Evolutionary conservation across 768 basidiomycete species (phyloP), one percentile per base, ranked within the genome.

Genomic region (Pleurotus platypus): DNA sequence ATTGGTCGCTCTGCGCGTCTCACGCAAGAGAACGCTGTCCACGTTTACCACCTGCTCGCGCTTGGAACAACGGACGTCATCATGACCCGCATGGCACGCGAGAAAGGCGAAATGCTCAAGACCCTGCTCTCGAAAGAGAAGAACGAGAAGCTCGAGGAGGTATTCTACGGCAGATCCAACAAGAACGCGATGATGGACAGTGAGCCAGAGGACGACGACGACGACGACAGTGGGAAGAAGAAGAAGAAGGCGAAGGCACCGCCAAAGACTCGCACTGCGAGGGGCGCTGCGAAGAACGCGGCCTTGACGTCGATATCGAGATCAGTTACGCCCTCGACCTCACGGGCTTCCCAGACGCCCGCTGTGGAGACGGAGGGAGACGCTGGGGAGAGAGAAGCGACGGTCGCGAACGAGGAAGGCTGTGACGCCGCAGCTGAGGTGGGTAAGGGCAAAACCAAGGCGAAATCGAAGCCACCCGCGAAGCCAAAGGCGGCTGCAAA

Each of bases 21-120:
- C 3, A 57, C 57, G n/a, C 59, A 60, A 20, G 20, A 38, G 4
- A 53, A 57, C 7, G 20, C 26, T 8, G 57, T 60, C 26, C 38
- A 50, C 42, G 30, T 60, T 4, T 60, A 60, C 27, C 39, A 46
- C 13, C 15, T 60, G 1, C 11, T 58, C n/a, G 50, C 59, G 8
- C 5, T 54, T 0, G 11, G 40, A 0, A 58, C 57, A 0, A 58
- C 59, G 6, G 59, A 60, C 26, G 50, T 58, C 0, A 6, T 53
- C 5, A 61, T 59, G 58, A 15, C 45, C 2, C 2, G 24, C 4
- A 46, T 49, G 5, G 58, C 58, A 3, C n/a, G 30, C 0, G 24
- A 37, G 11, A 59, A 59, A 18, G 46, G 35, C 5, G 18, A 55
- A n/a, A 56, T 56, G 58, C 5, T 59, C 22, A 3, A 4, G 9